Conservation (phyloP, 164 flowering plant species). For the Vitis vinifera region ASM3070453v1 NC_081823.1:15681001-15681500, state of each 20-base stretch:
- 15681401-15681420: constrained; percentile 52
- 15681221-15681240: not conserved
- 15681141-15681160: constrained; percentile 90
- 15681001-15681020: too few relatives aligned
- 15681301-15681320: not conserved
- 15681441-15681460: constrained; percentile 62
- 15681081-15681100: constrained; percentile 88
- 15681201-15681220: not conserved
- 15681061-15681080: constrained; percentile 83
- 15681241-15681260: not conserved
- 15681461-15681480: constrained; percentile 61
- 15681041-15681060: constrained; percentile 73
- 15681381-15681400: constrained; percentile 77
- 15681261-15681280: too few relatives aligned
- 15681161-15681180: constrained; percentile 59
- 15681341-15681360: constrained; percentile 64
- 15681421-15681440: constrained; percentile 69
- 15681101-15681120: constrained; percentile 55
- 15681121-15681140: constrained; percentile 72
- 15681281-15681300: not conserved
- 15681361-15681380: constrained; percentile 98
- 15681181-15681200: constrained; percentile 2
- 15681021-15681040: not conserved
- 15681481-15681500: constrained; percentile 95
- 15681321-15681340: not conserved